These are phyloP conservation scores for Pleurozium schreberi DNA, from an alignment of 225 moss, liverwort and hornwort species.

Conservation along the genomic window DNA sequence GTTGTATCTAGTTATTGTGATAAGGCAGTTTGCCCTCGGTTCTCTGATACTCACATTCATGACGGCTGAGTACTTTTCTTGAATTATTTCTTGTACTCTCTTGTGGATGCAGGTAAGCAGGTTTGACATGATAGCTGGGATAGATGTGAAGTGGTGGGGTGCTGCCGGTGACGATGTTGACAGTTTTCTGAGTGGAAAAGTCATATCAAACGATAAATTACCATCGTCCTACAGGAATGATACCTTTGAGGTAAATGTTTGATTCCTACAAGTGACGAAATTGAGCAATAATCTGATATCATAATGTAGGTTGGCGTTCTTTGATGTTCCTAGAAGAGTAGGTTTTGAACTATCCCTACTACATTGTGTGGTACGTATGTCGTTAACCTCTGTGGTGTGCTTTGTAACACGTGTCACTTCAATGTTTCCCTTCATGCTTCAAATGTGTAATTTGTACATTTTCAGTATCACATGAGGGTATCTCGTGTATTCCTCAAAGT, in stretches of 20 bases:
- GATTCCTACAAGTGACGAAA: neutral
- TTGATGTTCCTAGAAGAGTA: neutral
- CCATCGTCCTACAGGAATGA: conserved; percentile 42
- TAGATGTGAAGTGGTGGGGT: conserved; percentile 91
- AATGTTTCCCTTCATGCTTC: neutral
- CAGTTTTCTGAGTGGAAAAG: conserved; percentile 68
- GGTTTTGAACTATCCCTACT: neutral
- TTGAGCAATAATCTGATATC: neutral
- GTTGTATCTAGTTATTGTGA: neutral
- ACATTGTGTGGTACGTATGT: neutral
- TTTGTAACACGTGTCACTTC: neutral
- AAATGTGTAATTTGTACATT: neutral
- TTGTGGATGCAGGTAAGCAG: conserved; percentile 54
- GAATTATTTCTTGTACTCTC: neutral
- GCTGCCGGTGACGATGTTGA: conserved; percentile 64
- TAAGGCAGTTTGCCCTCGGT: neutral
- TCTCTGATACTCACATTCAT: neutral
- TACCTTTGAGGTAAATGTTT: conserved; percentile 32
- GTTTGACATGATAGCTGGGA: conserved; percentile 92
- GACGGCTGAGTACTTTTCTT: neutral
- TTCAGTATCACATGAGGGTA: neutral
- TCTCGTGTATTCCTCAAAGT: neutral
- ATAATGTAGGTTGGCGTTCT: neutral
- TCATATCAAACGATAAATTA: conserved; percentile 48
- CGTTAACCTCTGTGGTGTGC: neutral